Evolutionary conservation across 2,329 filamentous ascomycete genomes (phyloP), one percentile per base, ranked within the genome.

Genomic region (Phialophora expanda): DNA sequence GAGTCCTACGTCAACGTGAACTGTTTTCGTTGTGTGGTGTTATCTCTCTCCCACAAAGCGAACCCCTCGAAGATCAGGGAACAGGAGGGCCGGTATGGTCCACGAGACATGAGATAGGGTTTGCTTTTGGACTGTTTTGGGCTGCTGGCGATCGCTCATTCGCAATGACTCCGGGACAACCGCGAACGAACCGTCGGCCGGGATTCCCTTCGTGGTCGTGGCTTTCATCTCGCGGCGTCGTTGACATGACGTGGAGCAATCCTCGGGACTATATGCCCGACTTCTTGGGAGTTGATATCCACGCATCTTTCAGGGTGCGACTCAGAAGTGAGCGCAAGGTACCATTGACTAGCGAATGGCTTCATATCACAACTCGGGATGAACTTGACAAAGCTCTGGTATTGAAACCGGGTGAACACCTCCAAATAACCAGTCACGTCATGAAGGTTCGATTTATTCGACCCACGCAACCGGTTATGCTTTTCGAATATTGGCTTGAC

Each of bases 171-270:
- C 20, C 22, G 9, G 56, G 56, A 20, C 34, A n/a, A 12, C 22
- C 56, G 41, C 56, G 56, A 48, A 58, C 56, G 24, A 50, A 22
- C 56, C 56, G 56, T 48, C 34, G 56, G 6, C 41, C 41, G 2
- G 56, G 41, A 12, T 58, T 58, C 34, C 56, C 56, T 24, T 46
- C 56, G 20, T 58, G 56, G 56, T 58, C 56, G 26, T 58, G 56
- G 56, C 56, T 58, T 6, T 58, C 56, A 8, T 58, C 56, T 46
- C 56, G 56, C n/a, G 56, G 56, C 20, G 56, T 58, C 17, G 38
- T 58, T 28, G 56, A 58, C n/a, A 58, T 32, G 56, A 58, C 56
- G 11, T 58, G 56, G 56, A 58, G 56, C 34, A 58, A 58, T 48
- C 56, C 56, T 48, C 56, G 26, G 24, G 56, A 58, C 17, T 48